Base-by-base conservation (phyloP, 1,139 yeast species). In the Geotrichum klebahnii region DNA sequence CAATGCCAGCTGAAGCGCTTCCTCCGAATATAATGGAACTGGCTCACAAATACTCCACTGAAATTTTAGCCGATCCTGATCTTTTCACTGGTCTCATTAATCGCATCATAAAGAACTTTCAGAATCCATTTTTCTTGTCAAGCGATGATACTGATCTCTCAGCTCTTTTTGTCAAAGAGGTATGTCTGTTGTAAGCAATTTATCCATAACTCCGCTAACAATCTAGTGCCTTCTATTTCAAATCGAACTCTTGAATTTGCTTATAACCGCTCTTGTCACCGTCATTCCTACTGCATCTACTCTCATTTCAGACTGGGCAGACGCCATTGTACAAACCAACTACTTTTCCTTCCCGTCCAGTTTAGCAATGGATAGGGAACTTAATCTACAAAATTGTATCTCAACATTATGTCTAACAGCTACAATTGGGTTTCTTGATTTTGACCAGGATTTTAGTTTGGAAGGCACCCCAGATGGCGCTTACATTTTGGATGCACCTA, bases 231-330 rank as follows among this genome's bases (percentile, higher is more conserved):
- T 51, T 10, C 36, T 44, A 1, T 45, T 52, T 26, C 53, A 45
- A 42, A 37, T 58, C 34, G 61, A 59, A 24, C 56, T 66, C 16
- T 55, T 67, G 4, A 61, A 65, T 48, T 57, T 67, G 9, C 54
- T 64, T 10, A 60, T 60, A 43, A 56, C 60, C 3, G 46, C 62
- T 5, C 52, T 67, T n/a, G 55, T 57, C 33, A 59, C 66, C 10
- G 65, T 61, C 19, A 57, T 64, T 23, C 65, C 67, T 14, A 57
- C 58, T 32, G 53, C 58, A 8, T 55, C 65, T 3, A 46, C 34
- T 5, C 56, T 64, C 1, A 74, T 79, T 1, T 51, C 63, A 1
- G 61, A 68, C 9, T 87, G 95, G 95, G 81, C 83, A 56, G 60
- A 69, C 4, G 66, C 80, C 22, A 72, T 80, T 74, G 66, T 70